Evolutionary conservation across 495 filamentous ascomycete genomes (phyloP), one percentile per base, ranked within the genome.

Genomic region (Hypoxylon fragiforme): DNA sequence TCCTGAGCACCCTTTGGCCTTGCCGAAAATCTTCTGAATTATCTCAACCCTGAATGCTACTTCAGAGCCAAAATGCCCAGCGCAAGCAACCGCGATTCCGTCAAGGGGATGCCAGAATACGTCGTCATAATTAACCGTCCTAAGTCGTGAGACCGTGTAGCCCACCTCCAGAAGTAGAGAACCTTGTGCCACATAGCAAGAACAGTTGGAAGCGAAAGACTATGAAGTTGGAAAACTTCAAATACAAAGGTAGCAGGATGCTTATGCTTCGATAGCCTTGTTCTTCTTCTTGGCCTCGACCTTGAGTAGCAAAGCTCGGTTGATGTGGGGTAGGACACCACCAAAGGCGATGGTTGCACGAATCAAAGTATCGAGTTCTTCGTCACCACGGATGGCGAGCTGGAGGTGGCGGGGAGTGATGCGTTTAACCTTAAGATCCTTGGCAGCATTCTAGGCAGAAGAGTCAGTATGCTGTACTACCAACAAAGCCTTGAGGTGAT

Each of bases 241-340:
- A 48, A 55, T 18, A 46, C 26, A 44, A 44, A 36, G 16, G 40
- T 6, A 12, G 30, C 37, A 13, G 18, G 19, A 36, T 45, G 31
- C 31, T 69, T 75, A 86, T 41, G 73, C 78, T 65, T 85, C 82
- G 48, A 75, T 70, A 37, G 79, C 77, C 83, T 89, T 90, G 71
- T 73, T 82, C 80, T 92, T 95, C 90, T 98, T 98, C 89, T 97
- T 97, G 76, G 97, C 91, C 76, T 97, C 95, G 44, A 97, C 95
- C 87, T 98, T 98, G 67, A 97, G 82, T 57, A 98, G 80, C 54
- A 98, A 79, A 16, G 94, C 94, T 58, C 94, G 89, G 78, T 98
- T 97, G 88, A 98, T 98, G 72, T 96, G 94, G 22, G 94, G 94
- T 63, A 98, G 78, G 31, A 98, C 94, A 86, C 94, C 94, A 76